A percentile compares a stretch with the other conserved stretches of the same genome.
Evolutionary conservation across 768 basidiomycete genomes (phyloP).

Genomic region (Russula brevipes): DNA sequence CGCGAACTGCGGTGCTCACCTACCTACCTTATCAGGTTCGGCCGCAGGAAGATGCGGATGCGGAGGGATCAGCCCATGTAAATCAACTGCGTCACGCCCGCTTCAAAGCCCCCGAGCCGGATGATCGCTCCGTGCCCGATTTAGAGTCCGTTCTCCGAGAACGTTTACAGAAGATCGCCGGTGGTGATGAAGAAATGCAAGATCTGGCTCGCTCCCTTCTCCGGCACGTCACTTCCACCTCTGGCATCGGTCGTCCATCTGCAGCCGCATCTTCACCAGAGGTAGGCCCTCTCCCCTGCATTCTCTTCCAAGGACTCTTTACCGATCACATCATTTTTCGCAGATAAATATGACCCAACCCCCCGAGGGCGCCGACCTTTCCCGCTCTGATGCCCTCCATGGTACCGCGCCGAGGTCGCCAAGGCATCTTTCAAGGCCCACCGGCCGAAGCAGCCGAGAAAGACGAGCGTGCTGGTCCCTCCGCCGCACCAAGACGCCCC

Average conservation of each 20-base stretch:
- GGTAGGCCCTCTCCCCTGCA: not conserved
- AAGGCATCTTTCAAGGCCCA: slow-evolving; percentile 22
- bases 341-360: not conserved
- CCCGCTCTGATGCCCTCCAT: slow-evolving; percentile 13
- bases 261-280: not conserved
- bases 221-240: not conserved
- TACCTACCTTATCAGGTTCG: no score
- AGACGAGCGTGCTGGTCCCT: no score
- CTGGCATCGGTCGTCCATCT: not conserved
- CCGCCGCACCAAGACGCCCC: not conserved
- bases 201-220: slow-evolving; percentile 6
- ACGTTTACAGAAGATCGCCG: not conserved
- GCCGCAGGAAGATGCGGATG: no score
- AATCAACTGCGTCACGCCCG: not conserved
- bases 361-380: slow-evolving; percentile 14
- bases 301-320: no score
- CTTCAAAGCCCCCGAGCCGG: not conserved
- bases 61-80: no score
- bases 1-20: no score
- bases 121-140: not conserved
- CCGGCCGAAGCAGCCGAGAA: slow-evolving; percentile 8
- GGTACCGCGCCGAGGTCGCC: slow-evolving; percentile 13
- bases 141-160: slow-evolving; percentile 5
- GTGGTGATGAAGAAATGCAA: slow-evolving; percentile 12
- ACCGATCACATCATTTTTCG: not conserved